Base-by-base conservation (phyloP, 2,329 filamentous ascomycete genomes). In the Fusarium palustre region DNA sequence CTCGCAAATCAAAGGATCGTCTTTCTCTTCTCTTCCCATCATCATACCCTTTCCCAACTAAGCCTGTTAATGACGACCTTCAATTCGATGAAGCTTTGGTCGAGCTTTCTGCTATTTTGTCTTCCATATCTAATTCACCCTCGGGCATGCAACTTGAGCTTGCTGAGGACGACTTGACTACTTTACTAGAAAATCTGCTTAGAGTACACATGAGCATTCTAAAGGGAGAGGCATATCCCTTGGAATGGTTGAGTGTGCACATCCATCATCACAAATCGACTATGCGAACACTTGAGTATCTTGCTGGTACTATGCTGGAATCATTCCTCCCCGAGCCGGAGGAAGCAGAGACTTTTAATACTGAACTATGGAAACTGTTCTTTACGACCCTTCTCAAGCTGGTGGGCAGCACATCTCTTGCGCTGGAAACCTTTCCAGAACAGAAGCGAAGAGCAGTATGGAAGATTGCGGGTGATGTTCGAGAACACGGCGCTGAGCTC, bases 401-500 rank as follows among this genome's bases (percentile, higher is more conserved):
- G 5, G 93, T 99, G 4, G 92, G 93, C 7, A 97, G 94, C 75
- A 90, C 94, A 36, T 92, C 91, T 0, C 86, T 99, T 22, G 94
- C 96, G 0, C 86, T 99, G 38, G 96, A 99, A 77, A 97, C 94
- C 0, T 98, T 97, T 76, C 94, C 96, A 0, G 97, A 99, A 78
- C 96, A 99, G 81, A 99, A 98, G 81, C 86, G 96, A 46, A 86
- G 96, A 57, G 95, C 96, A 1, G 95, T 98, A 2, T 99, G 97
- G 96, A 99, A 98, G 82, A 97, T 99, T 76, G 96, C 95, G 6
- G 96, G 96, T 8, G 97, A 99, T 80, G 93, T 99, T 52, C 88
- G 96, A 58, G 94, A 98, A 78, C 88, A 93, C 69, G 96, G 97
- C 18, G 95, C 96, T 6, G 92, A 95, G 52, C 84, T 99, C 11